Conservation (phyloP, 129 eudicot genomes). For the Centrapalus pauciflorus region DNA sequence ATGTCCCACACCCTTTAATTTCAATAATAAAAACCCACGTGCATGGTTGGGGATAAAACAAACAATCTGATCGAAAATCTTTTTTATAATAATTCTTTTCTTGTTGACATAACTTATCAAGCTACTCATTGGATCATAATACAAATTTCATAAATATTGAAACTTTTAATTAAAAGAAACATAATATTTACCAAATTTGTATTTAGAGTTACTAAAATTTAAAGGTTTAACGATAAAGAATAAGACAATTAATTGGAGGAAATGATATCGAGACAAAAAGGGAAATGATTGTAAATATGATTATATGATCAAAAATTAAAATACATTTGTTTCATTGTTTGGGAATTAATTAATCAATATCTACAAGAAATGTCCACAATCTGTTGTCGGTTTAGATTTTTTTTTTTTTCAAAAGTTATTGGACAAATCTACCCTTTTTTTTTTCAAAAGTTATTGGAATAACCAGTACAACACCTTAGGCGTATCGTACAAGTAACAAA, state of each 20-base stretch:
- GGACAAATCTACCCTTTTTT: slow-evolving; percentile 1
- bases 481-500: slow-evolving; percentile 8
- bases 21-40: slow-evolving; percentile 23
- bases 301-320: not conserved
- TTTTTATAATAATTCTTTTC: not conserved
- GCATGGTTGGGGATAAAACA: slow-evolving; percentile 3
- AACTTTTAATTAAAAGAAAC: not conserved
- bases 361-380: not conserved
- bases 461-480: not conserved
- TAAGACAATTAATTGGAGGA: not conserved
- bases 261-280: not conserved
- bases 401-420: too few species aligned
- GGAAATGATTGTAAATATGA: slow-evolving; percentile 1
- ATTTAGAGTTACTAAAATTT: not conserved
- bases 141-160: not conserved
- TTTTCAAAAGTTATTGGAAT: not conserved
- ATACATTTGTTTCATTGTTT: not conserved
- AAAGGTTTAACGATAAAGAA: not conserved
- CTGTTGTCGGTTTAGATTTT: slow-evolving; percentile 14
- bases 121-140: not conserved
- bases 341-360: not conserved
- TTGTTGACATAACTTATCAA: not conserved
- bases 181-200: not conserved
- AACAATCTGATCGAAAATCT: not conserved
- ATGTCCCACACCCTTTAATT: slow-evolving; percentile 16